Evolutionary conservation across 176 grass and related monocot genomes (phyloP), one percentile per base, ranked within the genome.

Genomic region (Triticum timopheevii): DNA sequence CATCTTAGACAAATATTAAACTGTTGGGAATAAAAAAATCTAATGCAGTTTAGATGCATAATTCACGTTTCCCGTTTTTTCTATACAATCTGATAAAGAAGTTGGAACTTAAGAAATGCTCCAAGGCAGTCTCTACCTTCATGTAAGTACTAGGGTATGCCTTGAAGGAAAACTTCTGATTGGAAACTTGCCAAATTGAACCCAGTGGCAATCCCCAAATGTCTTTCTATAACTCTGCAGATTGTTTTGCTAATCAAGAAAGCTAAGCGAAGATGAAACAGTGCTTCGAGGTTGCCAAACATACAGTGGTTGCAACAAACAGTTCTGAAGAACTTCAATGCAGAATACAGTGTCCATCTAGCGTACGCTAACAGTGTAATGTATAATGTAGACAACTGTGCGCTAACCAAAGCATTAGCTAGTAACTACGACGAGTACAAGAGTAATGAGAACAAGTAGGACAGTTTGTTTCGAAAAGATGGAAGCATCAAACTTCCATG

Each of bases 21-120:
- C 16, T 52, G 45, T 38, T 61, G 19, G 24, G n/a, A 34, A 31
- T 45, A 20, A 77, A 22, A 6, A 77, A 56, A 54, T 28, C 52
- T 58, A 59, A 77, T 33, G 15, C 15, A 56, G 28, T 49, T 56
- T 58, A 35, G 17, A 54, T 83, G 75, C 73, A 79, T 13, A 73
- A 30, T 54, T 77, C 30, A 78, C 9, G 16, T 39, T 63, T 36
- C 3, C 6, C 23, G 30, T 64, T 78, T 39, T 39, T 38, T 45
- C n/a, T 59, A 56, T 71, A 64, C 40, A 72, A 77, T 72, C 22
- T 39, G 20, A 72, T 72, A 45, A 15, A 49, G 7, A 84, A 38
- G 34, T 65, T 49, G 39, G 54, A 76, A 71, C 11, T 65, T 65
- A 79, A 72, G 49, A 73, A 73, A 52, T 84, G 36, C 74, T 64